Percentiles rank a stretch among this genome's conserved stretches.
Evolutionary conservation across 2,329 filamentous ascomycete genomes (phyloP).

Genomic region (Dactylellina leptospora): DNA sequence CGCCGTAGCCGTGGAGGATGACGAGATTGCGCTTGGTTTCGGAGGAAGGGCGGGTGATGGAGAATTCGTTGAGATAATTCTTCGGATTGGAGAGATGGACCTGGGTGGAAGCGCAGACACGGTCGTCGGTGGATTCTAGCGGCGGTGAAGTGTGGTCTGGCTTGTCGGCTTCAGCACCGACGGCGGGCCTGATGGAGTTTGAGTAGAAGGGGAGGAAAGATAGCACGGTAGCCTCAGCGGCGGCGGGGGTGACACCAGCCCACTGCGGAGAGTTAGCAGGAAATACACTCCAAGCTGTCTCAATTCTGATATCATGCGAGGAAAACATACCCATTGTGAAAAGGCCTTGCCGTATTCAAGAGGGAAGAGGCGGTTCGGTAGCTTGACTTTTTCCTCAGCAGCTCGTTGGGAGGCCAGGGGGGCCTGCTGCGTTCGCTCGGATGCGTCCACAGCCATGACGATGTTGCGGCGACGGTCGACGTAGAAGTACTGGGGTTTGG

Average conservation of each 20-base stretch:
- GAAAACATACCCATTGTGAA: constrained; percentile 81
- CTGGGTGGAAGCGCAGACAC: constrained; percentile 85
- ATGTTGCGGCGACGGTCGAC: constrained; percentile 28
- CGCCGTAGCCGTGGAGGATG: constrained; percentile 96
- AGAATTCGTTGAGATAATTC: constrained; percentile 90
- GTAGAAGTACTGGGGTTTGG: constrained; percentile 36
- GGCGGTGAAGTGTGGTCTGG: constrained; percentile 72
- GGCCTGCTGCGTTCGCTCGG: constrained; percentile 18
- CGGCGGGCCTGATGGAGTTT: constrained; percentile 50
- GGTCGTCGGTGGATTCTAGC: constrained; percentile 67
- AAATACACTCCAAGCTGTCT: too few species aligned
- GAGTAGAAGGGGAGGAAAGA: constrained; percentile 77
- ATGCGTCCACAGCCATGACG: constrained; percentile 41
- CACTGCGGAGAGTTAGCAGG: constrained; percentile 68
- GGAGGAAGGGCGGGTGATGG: constrained; percentile 74
- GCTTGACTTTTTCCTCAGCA: constrained; percentile 55
- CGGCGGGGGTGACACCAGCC: constrained; percentile 80
- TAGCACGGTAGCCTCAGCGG: constrained; percentile 88
- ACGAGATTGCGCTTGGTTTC: constrained; percentile 70
- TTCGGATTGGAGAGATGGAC: constrained; percentile 85
- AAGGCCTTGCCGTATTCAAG: constrained; percentile 91
- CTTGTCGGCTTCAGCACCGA: constrained; percentile 42
- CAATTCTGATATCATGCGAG: too few species aligned
- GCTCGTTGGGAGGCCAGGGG: constrained; percentile 60
- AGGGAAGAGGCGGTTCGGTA: constrained; percentile 70